Conservation (phyloP, 2,329 filamentous ascomycete species). For the Aspergillus chevalieri region DNA sequence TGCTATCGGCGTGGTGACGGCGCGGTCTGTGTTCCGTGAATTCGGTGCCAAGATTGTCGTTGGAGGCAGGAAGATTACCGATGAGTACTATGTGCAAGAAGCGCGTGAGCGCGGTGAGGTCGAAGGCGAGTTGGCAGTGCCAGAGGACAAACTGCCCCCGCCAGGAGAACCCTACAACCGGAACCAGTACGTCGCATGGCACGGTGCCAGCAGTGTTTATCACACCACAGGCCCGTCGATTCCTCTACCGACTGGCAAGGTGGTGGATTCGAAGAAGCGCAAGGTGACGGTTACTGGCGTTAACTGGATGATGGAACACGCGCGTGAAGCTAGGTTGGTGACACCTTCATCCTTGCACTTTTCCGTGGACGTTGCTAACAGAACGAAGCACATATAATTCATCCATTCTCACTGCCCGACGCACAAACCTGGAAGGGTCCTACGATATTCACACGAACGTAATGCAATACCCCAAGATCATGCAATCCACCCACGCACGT, state of each 20-base stretch:
- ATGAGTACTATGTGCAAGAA: conserved; percentile 81
- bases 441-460: conserved; percentile 93
- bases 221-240: conserved; percentile 73
- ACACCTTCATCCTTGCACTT: neutral
- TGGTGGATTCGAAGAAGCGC: conserved; percentile 69
- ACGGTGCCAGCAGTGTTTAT: conserved; percentile 92
- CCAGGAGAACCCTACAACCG: conserved; percentile 90
- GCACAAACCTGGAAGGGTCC: conserved; percentile 64
- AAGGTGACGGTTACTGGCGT: conserved; percentile 83
- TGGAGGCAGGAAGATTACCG: conserved; percentile 74
- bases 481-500: conserved; percentile 81
- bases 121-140: conserved; percentile 87
- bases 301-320: conserved; percentile 97
- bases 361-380: conserved; percentile 7
- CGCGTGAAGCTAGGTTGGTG: conserved; percentile 75
- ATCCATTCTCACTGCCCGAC: conserved; percentile 61
- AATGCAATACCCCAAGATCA: conserved; percentile 79
- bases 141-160: conserved; percentile 69
- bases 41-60: conserved; percentile 94
- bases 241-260: conserved; percentile 69
- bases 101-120: conserved; percentile 69
- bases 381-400: conserved; percentile 72
- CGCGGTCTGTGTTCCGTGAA: conserved; percentile 91
- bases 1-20: conserved; percentile 93
- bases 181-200: conserved; percentile 98